phyloP scores from a whole-genome alignment of 805 yeast species.

The Candida anglica region DNA sequence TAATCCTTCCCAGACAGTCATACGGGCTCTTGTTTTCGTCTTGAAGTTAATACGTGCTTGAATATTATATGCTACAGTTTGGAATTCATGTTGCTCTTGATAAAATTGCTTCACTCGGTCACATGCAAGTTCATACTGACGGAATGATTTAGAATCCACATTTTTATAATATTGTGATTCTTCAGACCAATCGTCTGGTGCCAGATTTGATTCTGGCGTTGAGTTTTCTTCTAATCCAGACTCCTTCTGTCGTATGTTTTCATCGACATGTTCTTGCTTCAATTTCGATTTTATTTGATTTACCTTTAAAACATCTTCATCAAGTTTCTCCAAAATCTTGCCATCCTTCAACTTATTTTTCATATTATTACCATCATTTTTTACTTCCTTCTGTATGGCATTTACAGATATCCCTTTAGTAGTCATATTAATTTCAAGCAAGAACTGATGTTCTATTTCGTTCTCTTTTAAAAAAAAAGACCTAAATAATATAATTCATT shows the following conservation, averaged over 20 bases:
- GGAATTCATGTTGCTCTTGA: conserved; percentile 63
- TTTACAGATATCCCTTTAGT: too few species aligned
- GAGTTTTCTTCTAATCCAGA: not conserved
- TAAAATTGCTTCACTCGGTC: conserved; percentile 65
- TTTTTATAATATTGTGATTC: conserved; percentile 26
- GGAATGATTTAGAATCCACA: conserved; percentile 41
- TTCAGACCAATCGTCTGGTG: conserved; percentile 18
- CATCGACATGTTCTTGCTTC: conserved; percentile 3
- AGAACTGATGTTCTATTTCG: not conserved
- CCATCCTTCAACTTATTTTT: not conserved
- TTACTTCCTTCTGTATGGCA: too few species aligned
- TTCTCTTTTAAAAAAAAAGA: too few species aligned
- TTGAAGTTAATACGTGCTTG: conserved; percentile 71
- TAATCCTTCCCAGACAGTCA: conserved; percentile 72
- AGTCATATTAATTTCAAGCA: too few species aligned
- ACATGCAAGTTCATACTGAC: conserved; percentile 68
- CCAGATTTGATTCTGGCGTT: not conserved
- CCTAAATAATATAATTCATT: not conserved
- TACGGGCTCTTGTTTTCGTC: conserved; percentile 59
- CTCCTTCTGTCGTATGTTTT: not conserved
- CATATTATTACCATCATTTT: not conserved
- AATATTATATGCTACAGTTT: conserved; percentile 68
- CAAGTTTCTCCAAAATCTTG: conserved; percentile 20
- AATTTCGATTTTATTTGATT: conserved; percentile 18
- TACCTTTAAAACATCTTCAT: conserved; percentile 21